Evolutionary conservation across 257 asterid genomes (phyloP).

Genomic region (Nicotiana sylvestris): DNA sequence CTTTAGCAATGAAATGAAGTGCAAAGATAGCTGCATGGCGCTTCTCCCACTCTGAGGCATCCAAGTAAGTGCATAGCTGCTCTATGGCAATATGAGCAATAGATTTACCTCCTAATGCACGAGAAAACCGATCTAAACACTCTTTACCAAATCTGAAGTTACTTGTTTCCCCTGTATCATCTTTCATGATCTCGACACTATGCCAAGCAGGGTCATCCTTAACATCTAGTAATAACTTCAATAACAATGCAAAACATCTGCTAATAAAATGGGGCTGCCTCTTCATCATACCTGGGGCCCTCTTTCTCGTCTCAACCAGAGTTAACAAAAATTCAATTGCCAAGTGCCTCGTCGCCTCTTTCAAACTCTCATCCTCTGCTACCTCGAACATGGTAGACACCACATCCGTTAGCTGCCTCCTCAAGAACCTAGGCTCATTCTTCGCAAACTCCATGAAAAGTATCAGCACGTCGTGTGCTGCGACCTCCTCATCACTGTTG

Average conservation of each 20-base stretch:
- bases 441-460: slow-evolving; percentile 80
- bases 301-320: slow-evolving; percentile 79
- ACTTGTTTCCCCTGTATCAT: slow-evolving; percentile 9
- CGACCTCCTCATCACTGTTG: slow-evolving; percentile 76
- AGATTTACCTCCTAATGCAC: neutral
- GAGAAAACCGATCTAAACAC: neutral
- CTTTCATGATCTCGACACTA: slow-evolving; percentile 52
- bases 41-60: slow-evolving; percentile 89
- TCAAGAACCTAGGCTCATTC: slow-evolving; percentile 72
- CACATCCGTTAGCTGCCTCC: slow-evolving; percentile 86
- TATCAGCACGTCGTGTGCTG: slow-evolving; percentile 76
- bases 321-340: slow-evolving; percentile 80
- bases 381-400: slow-evolving; percentile 88
- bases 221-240: slow-evolving; percentile 77
- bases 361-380: slow-evolving; percentile 70
- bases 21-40: slow-evolving; percentile 90
- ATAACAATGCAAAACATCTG: slow-evolving; percentile 56
- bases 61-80: slow-evolving; percentile 66
- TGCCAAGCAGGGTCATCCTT: slow-evolving; percentile 94
- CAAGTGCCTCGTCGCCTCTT: slow-evolving; percentile 64
- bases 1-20: slow-evolving; percentile 88
- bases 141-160: slow-evolving; percentile 52
- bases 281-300: slow-evolving; percentile 98
- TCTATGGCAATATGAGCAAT: slow-evolving; percentile 88
- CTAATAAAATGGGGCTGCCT: slow-evolving; percentile 78